Conservation (phyloP, 768 basidiomycete genomes). For the Kwoniella heveanensis region DNA sequence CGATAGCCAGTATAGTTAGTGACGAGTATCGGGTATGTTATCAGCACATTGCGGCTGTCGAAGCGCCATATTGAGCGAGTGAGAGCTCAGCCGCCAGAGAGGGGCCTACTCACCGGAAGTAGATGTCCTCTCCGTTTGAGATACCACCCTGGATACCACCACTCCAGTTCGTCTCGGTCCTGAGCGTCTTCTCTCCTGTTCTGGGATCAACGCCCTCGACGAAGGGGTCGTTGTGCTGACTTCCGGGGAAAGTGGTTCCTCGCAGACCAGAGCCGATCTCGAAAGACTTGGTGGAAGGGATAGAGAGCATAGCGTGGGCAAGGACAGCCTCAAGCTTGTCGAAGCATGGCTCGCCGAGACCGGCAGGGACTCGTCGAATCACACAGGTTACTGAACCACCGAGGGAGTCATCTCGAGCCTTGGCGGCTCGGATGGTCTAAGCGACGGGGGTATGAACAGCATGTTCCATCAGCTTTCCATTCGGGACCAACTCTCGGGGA, state of each 20-base stretch:
- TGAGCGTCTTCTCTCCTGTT: slow-evolving; percentile 59
- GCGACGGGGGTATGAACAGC: not conserved
- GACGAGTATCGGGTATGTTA: not conserved
- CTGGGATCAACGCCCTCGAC: slow-evolving; percentile 62
- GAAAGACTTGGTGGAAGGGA: slow-evolving; percentile 97
- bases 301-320: slow-evolving; percentile 97
- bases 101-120: slow-evolving; percentile 73
- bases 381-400: slow-evolving; percentile 98
- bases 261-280: slow-evolving; percentile 96
- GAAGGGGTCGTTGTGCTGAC: slow-evolving; percentile 90
- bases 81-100: too few species aligned
- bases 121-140: slow-evolving; percentile 94
- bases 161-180: slow-evolving; percentile 90
- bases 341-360: slow-evolving; percentile 95
- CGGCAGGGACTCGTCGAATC: slow-evolving; percentile 83
- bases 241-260: slow-evolving; percentile 90
- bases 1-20: not conserved
- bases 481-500: too few species aligned
- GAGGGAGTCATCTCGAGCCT: slow-evolving; percentile 87
- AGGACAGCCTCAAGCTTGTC: slow-evolving; percentile 97
- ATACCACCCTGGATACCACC: slow-evolving; percentile 98
- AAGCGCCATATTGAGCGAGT: too few species aligned
- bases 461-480: too few species aligned
- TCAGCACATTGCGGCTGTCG: not conserved
- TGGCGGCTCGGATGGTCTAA: slow-evolving; percentile 90